Conservation (phyloP, 352 stramenopile species). For the Lagenidium sp. region DNA sequence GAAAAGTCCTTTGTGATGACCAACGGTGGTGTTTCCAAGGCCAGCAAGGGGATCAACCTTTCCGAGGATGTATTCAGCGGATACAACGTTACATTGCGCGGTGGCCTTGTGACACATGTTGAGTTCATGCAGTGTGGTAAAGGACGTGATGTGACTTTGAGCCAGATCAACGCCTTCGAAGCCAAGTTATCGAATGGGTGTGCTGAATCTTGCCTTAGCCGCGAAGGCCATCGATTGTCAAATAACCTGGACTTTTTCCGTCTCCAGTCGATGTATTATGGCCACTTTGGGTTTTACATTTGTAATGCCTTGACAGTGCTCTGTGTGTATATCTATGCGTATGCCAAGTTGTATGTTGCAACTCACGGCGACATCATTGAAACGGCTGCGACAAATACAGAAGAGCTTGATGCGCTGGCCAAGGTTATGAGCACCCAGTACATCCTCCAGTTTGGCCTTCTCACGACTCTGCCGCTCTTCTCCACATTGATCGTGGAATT, state of each 20-base stretch:
- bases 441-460: conserved; percentile 79
- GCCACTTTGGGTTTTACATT: conserved; percentile 87
- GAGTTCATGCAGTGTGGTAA: conserved; percentile 89
- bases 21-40: conserved; percentile 75
- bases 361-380: conserved; percentile 57
- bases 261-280: conserved; percentile 87
- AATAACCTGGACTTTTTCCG: conserved; percentile 77
- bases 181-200: conserved; percentile 82
- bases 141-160: conserved; percentile 78
- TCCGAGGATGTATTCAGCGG: conserved; percentile 88
- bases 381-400: conserved; percentile 43
- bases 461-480: conserved; percentile 74
- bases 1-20: conserved; percentile 84
- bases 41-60: conserved; percentile 83
- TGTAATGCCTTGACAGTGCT: conserved; percentile 81
- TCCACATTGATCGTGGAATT: conserved; percentile 76
- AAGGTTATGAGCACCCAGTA: conserved; percentile 84
- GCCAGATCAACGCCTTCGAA: conserved; percentile 86
- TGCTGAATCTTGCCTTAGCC: conserved; percentile 73
- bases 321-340: conserved; percentile 82
- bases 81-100: conserved; percentile 78
- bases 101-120: conserved; percentile 71
- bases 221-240: conserved; percentile 71
- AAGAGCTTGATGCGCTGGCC: conserved; percentile 50
- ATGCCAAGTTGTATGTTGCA: conserved; percentile 75